Evolutionary conservation across 192 early-diverging fungal species (phyloP).

Genomic region (Linnemannia elongata): DNA sequence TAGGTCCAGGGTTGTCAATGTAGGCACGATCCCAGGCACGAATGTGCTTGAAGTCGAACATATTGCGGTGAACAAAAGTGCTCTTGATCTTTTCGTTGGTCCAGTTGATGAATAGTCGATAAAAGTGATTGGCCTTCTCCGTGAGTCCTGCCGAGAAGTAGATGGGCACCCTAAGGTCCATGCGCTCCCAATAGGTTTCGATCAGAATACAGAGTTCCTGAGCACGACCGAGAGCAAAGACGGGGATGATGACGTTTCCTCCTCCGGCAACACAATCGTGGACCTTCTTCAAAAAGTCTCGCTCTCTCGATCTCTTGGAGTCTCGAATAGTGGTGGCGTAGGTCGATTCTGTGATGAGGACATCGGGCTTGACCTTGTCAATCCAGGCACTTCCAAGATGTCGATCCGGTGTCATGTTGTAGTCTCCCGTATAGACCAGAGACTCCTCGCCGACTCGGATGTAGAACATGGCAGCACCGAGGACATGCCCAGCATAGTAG

Average conservation of each 20-base stretch:
- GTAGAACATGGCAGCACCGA: constrained; percentile 98
- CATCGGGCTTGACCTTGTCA: constrained; percentile 89
- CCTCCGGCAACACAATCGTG: constrained; percentile 81
- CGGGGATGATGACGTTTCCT: constrained; percentile 95
- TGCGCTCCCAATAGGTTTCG: constrained; percentile 95
- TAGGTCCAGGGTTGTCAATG: constrained; percentile 85
- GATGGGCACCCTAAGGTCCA: constrained; percentile 89
- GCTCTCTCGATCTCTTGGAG: constrained; percentile 92
- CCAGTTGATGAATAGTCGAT: constrained; percentile 98
- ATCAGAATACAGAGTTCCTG: constrained; percentile 98
- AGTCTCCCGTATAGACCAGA: constrained; percentile 89
- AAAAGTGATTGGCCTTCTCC: constrained; percentile 94
- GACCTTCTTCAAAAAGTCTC: constrained; percentile 93
- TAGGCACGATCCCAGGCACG: constrained; percentile 82
- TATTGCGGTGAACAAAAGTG: constrained; percentile 93
- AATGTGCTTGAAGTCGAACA: constrained; percentile 98
- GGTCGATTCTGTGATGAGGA: constrained; percentile 96
- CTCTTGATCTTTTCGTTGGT: constrained; percentile 97
- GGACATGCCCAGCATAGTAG: constrained; percentile 98
- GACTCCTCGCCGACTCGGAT: constrained; percentile 81
- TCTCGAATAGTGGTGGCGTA: constrained; percentile 97
- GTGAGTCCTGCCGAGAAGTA: constrained; percentile 97
- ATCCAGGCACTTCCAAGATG: constrained; percentile 98
- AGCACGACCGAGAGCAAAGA: constrained; percentile 98
- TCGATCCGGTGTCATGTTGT: constrained; percentile 91